These are phyloP conservation scores for Staphylotrichum tortipilum DNA, from an alignment of 495 filamentous ascomycete species.

Conservation along the genomic window DNA sequence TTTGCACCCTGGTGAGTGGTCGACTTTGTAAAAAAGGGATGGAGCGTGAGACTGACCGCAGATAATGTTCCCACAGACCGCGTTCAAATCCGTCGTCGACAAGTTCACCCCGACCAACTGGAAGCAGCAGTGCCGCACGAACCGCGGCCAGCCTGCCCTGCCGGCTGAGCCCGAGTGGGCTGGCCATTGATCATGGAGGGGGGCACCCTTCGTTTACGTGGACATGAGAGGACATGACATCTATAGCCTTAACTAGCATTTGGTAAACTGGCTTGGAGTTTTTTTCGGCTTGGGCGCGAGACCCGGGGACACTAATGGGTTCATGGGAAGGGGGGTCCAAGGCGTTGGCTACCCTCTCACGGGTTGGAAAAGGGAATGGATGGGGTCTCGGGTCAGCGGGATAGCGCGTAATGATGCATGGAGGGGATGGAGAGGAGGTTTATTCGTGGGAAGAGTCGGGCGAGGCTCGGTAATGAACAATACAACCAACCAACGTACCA, in stretches of 20 bases:
- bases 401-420: too few relatives aligned
- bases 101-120: conserved; percentile 78
- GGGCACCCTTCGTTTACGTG: not conserved
- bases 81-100: conserved; percentile 88
- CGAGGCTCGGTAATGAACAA: too few relatives aligned
- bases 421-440: too few relatives aligned
- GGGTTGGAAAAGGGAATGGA: conserved; percentile 4
- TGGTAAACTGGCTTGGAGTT: not conserved
- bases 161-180: conserved; percentile 47
- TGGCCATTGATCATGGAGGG: conserved; percentile 36
- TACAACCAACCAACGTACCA: too few relatives aligned
- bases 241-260: not conserved
- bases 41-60: too few relatives aligned
- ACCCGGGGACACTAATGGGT: not conserved
- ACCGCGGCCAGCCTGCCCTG: conserved; percentile 49
- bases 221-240: not conserved
- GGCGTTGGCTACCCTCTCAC: not conserved
- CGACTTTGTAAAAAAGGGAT: too few relatives aligned
- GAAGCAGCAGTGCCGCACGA: conserved; percentile 63
- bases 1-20: conserved; percentile 82
- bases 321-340: not conserved
- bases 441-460: too few relatives aligned
- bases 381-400: too few relatives aligned
- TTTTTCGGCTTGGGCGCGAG: not conserved
- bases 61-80: conserved; percentile 51